Conservation (phyloP, 805 yeast species). For the Wickerhamiella slavikovae region DNA sequence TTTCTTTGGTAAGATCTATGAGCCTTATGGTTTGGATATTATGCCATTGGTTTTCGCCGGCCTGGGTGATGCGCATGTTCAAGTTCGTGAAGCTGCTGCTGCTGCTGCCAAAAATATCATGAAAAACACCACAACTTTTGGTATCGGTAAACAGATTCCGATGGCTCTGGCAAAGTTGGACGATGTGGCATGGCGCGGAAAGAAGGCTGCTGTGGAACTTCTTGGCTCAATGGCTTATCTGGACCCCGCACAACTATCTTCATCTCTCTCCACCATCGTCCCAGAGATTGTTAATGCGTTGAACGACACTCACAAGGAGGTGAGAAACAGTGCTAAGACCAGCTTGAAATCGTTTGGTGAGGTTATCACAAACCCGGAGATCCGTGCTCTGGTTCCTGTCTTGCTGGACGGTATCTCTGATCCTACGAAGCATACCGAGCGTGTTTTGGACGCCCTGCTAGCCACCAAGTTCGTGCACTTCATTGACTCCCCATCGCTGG, state of each 20-base stretch:
- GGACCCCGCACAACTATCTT: slow-evolving; percentile 82
- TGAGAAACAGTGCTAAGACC: slow-evolving; percentile 81
- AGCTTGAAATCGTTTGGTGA: slow-evolving; percentile 85
- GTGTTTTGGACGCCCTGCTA: slow-evolving; percentile 66
- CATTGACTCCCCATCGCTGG: slow-evolving; percentile 94
- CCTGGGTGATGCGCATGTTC: slow-evolving; percentile 67
- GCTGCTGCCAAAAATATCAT: slow-evolving; percentile 72
- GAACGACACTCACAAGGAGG: slow-evolving; percentile 92
- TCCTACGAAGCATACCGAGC: slow-evolving; percentile 78
- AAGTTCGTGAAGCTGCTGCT: slow-evolving; percentile 78
- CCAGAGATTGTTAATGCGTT: slow-evolving; percentile 93
- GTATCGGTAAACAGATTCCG: slow-evolving; percentile 81
- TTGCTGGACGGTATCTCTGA: slow-evolving; percentile 87
- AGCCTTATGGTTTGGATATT: slow-evolving; percentile 82
- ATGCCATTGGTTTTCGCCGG: slow-evolving; percentile 62
- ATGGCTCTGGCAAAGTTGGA: slow-evolving; percentile 70
- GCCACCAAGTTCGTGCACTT: slow-evolving; percentile 91
- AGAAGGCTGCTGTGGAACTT: slow-evolving; percentile 89
- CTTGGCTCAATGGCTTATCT: slow-evolving; percentile 96
- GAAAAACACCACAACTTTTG: slow-evolving; percentile 80
- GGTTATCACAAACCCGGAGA: slow-evolving; percentile 92
- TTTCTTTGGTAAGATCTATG: slow-evolving; percentile 57
- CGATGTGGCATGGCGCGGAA: slow-evolving; percentile 86
- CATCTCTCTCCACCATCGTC: slow-evolving; percentile 72
- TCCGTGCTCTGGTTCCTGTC: slow-evolving; percentile 73